Evolutionary conservation across 371 early-diverging fungal species (phyloP), one percentile per base, ranked within the genome.

Genomic region (Mortierella sp.): DNA sequence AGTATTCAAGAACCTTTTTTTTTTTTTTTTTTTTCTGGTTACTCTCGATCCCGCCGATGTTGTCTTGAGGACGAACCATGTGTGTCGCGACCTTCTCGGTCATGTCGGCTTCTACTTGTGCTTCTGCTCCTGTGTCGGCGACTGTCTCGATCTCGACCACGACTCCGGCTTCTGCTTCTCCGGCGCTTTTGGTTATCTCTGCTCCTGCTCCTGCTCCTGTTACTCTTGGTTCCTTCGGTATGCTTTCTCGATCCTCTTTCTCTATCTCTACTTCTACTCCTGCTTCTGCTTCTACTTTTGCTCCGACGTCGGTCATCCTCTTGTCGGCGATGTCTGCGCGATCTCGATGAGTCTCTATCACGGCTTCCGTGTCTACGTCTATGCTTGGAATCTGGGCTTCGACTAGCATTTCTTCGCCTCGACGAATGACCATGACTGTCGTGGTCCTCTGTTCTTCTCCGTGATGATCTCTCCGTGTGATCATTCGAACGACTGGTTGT

Each of bases 371-470:
- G 60, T 46, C 43, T 30, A 1, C 57, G 45, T 18, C 48, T 45
- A 21, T 44, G 50, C n/a, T 47, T 53, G 15, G 60, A 65, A 29
- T 65, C 64, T 9, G 53, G 30, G 26, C 65, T 64, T 37, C 61
- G 53, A 47, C 71, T 64, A n/a, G 16, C 25, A 7, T 53, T 62
- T 14, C 21, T 62, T 15, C 60, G 73, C 25, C 26, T 66, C 9
- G 37, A 37, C 37, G 37, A 37, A 37, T 3, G 9, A 21, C 44
- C 46, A 25, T 48, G 60, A n/a, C 56, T 60, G 1, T 53, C 57
- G 1, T 21, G 23, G 1, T 52, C 62, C 3, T 62, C 66, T 37
- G 25, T 60, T 7, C 21, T 37, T 9, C 9, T 37, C 37, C 37
- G 37, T 37, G 37, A 37, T 37, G 37, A 37, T 18, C 16, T 52